Evolutionary conservation across 140 eudicot genomes (phyloP), one percentile per base, ranked within the genome.

Genomic region (Bidens hawaiensis): DNA sequence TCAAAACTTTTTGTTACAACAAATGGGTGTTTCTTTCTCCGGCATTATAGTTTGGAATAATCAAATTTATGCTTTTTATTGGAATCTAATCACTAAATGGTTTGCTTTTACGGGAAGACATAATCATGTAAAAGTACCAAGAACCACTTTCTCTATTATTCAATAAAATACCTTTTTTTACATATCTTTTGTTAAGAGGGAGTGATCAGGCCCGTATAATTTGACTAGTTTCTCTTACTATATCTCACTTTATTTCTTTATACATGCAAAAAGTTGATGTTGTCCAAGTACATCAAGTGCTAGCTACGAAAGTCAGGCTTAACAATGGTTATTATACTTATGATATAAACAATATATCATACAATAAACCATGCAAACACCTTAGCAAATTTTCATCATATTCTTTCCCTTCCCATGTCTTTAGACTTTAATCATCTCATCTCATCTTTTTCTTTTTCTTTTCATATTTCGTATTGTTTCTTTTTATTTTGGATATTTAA

Each of bases 1-100:
- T 67, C 64, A 49, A 50, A 67, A 53, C 23, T 60, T 70, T 69
- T 62, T 51, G 46, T 40, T 51, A 51, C 58, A 41, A 62, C 56
- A 40, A 62, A 62, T 71, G 58, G 71, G 65, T 63, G 77, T 72
- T 63, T 43, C 77, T 63, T 72, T 72, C 49, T 52, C 71, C 77
- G 47, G 70, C 77, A 72, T 31, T 42, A 63, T 48, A n/a, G 42
- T 62, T 71, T 53, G 25, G 46, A 52, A 52, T 52, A 53, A 28
- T 18, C 15, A 61, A 15, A 48, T 25, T 19, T 60, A 58, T 60
- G 60, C 64, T 53, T 62, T 54, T 27, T 22, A 62, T 53, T 57
- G 51, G 77, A 71, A 71, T 71, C 58, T 71, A 63, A 71, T 71
- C 77, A 70, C 51, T n/a, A 31, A 9, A 57, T 58, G 59, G 47